Percentiles rank a stretch among this genome's conserved stretches.
Evolutionary conservation across 2,329 filamentous ascomycete species (phyloP).

Genomic region (Aspergillus niger): DNA sequence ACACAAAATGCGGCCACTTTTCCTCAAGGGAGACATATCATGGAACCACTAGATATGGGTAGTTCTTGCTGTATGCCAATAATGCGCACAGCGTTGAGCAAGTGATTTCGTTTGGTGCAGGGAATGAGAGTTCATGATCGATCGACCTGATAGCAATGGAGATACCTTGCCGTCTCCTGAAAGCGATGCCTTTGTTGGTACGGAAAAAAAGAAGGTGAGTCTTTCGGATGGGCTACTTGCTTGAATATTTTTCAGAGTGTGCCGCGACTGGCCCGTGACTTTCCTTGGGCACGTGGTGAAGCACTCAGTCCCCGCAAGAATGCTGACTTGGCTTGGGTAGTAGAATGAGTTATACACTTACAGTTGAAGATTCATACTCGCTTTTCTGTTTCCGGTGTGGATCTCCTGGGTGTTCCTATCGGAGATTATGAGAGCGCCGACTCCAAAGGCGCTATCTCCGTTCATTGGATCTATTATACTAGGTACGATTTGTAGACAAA

Average conservation of each 20-base stretch:
- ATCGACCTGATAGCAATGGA: slow-evolving; percentile 10
- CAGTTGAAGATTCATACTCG: slow-evolving; percentile 33
- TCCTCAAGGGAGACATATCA: slow-evolving; percentile 12
- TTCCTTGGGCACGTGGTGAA: slow-evolving; percentile 33
- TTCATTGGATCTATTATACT: slow-evolving; percentile 38
- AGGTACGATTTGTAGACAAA: slow-evolving; percentile 27
- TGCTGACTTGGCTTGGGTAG: background rate
- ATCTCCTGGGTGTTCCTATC: slow-evolving; percentile 26
- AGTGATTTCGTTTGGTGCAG: slow-evolving; percentile 38
- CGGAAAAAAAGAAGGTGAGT: slow-evolving; percentile 35
- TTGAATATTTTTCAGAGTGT: slow-evolving; percentile 39
- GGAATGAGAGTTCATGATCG: slow-evolving; percentile 34
- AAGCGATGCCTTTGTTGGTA: slow-evolving; percentile 20
- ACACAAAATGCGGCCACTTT: slow-evolving; percentile 1
- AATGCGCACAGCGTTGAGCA: slow-evolving; percentile 33
- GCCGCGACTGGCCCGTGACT: slow-evolving; percentile 33
- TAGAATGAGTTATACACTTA: background rate
- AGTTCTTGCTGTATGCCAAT: slow-evolving; percentile 19
- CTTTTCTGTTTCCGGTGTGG: slow-evolving; percentile 25
- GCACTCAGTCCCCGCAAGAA: background rate
- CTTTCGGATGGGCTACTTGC: slow-evolving; percentile 43
- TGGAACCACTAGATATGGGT: slow-evolving; percentile 22
- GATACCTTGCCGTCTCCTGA: background rate
- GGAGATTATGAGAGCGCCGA: slow-evolving; percentile 28
- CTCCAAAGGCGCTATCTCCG: slow-evolving; percentile 20